Conservation (phyloP, 257 asterid species). For the Capsicum baccatum region DNA sequence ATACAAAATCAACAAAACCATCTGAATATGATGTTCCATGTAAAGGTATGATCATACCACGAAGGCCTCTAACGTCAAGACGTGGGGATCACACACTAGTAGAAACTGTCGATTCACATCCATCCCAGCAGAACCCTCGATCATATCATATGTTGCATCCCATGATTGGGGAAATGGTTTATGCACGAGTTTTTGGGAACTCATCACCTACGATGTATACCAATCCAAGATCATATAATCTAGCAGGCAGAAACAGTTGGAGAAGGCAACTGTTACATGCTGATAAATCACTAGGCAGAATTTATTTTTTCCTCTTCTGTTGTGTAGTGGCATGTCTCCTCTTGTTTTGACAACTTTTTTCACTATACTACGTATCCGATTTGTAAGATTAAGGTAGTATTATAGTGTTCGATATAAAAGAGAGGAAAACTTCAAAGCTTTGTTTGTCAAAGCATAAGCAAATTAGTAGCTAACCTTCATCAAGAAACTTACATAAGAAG, state of each 20-base stretch:
- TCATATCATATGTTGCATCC: constrained; percentile 34
- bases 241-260: constrained; percentile 44
- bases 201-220: constrained; percentile 23
- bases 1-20: constrained; percentile 20
- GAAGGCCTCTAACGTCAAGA: constrained; percentile 58
- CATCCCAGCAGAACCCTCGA: constrained; percentile 30
- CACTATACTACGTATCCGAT: no score
- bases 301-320: constrained; percentile 62
- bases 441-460: no score
- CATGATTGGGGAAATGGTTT: constrained; percentile 62
- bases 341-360: constrained; percentile 43
- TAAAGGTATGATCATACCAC: constrained; percentile 48
- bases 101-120: constrained; percentile 27
- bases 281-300: constrained; percentile 62
- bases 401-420: no score
- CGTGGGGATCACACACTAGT: constrained; percentile 21
- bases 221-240: constrained; percentile 54
- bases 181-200: constrained; percentile 54
- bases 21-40: constrained; percentile 39
- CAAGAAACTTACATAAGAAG: no score
- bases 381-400: no score
- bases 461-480: no score
- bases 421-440: no score
- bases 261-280: constrained; percentile 55
- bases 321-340: constrained; percentile 59